Percentiles rank a stretch among this genome's conserved stretches.
phyloP scores from a whole-genome alignment of 2,329 filamentous ascomycete genomes.

The Chaetoscypha palmicola region DNA sequence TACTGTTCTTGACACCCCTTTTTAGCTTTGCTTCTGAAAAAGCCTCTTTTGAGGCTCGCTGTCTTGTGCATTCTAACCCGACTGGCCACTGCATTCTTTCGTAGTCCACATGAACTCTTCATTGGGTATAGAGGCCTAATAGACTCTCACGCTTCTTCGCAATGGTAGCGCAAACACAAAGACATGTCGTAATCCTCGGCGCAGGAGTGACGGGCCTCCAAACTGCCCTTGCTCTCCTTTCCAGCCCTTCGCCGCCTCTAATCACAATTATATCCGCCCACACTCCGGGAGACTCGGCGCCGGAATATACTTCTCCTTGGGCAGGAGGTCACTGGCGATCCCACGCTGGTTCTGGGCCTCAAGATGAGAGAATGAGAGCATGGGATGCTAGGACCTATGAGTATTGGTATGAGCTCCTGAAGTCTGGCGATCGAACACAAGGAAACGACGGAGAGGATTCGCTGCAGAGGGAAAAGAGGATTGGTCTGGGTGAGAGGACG shows the following conservation, averaged over 20 bases:
- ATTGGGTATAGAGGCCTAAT: neutral
- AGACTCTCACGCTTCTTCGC: neutral
- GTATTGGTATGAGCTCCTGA: slow-evolving; percentile 33
- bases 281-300: slow-evolving; percentile 31
- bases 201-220: slow-evolving; percentile 42
- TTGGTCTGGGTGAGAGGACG: slow-evolving; percentile 13
- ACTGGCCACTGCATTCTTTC: too few species aligned
- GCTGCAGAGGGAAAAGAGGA: slow-evolving; percentile 21
- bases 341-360: slow-evolving; percentile 31
- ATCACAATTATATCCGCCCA: slow-evolving; percentile 39
- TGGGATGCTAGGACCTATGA: slow-evolving; percentile 40
- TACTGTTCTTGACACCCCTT: too few species aligned
- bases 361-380: slow-evolving; percentile 27
- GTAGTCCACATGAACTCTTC: too few species aligned
- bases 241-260: slow-evolving; percentile 35
- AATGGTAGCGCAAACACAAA: neutral
- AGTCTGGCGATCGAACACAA: neutral
- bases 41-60: too few species aligned
- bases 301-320: slow-evolving; percentile 28
- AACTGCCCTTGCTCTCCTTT: slow-evolving; percentile 36
- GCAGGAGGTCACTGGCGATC: slow-evolving; percentile 43
- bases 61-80: too few species aligned
- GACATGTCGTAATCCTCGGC: slow-evolving; percentile 26
- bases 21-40: too few species aligned
- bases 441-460: neutral